Evolutionary conservation across 495 filamentous ascomycete genomes (phyloP).

Genomic region (Chaetomium fimeti): DNA sequence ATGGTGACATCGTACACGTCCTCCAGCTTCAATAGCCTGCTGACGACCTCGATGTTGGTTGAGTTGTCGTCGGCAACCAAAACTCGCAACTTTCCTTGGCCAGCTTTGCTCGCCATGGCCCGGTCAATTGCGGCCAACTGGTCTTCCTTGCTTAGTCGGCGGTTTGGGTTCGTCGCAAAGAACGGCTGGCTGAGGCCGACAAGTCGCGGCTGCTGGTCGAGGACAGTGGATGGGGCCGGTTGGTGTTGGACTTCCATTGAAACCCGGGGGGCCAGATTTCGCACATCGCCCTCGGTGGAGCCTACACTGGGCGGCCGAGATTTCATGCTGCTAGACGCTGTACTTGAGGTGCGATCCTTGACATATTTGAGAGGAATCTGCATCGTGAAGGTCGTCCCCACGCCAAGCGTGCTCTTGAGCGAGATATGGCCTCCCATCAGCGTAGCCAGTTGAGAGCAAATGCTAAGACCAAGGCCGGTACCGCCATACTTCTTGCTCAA

Average conservation of each 20-base stretch:
- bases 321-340: constrained; percentile 52
- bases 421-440: constrained; percentile 78
- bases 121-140: constrained; percentile 47
- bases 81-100: constrained; percentile 67
- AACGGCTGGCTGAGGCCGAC: constrained; percentile 84
- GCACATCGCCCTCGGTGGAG: constrained; percentile 65
- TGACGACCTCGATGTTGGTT: constrained; percentile 92
- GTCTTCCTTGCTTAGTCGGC: constrained; percentile 38
- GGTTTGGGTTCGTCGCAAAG: constrained; percentile 61
- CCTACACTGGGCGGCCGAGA: constrained; percentile 74
- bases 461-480: constrained; percentile 86
- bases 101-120: constrained; percentile 52
- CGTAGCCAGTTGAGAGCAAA: constrained; percentile 78
- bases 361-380: constrained; percentile 77
- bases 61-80: constrained; percentile 94
- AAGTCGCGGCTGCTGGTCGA: constrained; percentile 66
- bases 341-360: constrained; percentile 56
- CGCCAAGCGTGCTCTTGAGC: constrained; percentile 68
- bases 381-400: constrained; percentile 80
- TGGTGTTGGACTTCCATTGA: constrained; percentile 33
- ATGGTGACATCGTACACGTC: constrained; percentile 68
- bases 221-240: constrained; percentile 27
- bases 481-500: constrained; percentile 88
- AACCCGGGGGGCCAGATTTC: constrained; percentile 36
- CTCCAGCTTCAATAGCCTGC: constrained; percentile 55